A percentile compares a stretch with the other conserved stretches of the same genome.
Evolutionary conservation across 2,329 filamentous ascomycete genomes (phyloP).

Genomic region (Ophiostoma himal-ulmi): DNA sequence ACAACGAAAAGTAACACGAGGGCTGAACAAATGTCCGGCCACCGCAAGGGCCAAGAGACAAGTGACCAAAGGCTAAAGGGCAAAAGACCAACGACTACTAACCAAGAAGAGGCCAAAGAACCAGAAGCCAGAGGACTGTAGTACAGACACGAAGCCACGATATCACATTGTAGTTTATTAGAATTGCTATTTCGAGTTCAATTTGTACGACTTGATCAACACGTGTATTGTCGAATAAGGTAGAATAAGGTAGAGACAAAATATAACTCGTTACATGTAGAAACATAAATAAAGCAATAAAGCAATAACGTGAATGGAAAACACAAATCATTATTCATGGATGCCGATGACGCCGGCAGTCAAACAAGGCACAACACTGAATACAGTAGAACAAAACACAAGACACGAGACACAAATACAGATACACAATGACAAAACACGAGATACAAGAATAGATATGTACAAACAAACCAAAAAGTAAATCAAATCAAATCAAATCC

Average conservation of each 20-base stretch:
- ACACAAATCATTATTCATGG: background rate
- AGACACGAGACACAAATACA: background rate
- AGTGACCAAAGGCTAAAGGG: background rate
- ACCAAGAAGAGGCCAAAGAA: too few species aligned
- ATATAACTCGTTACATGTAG: background rate
- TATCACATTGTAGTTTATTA: background rate
- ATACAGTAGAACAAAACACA: constrained; percentile 7
- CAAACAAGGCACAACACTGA: background rate
- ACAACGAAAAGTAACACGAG: background rate
- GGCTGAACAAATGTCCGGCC: constrained; percentile 4
- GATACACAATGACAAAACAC: background rate
- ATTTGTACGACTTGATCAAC: background rate
- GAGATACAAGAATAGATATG: background rate
- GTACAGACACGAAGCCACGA: background rate
- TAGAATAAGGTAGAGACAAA: background rate
- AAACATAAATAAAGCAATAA: background rate
- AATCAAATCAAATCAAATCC: background rate
- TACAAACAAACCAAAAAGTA: constrained; percentile 3
- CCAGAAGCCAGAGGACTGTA: background rate
- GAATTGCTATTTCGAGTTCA: background rate
- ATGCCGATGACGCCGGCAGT: background rate
- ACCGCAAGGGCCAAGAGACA: background rate
- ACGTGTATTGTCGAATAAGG: background rate
- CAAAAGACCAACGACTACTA: too few species aligned
- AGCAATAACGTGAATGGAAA: background rate